phyloP scores from a whole-genome alignment of 1,139 yeast genomes.

The Meyerozyma carpophila region DNA sequence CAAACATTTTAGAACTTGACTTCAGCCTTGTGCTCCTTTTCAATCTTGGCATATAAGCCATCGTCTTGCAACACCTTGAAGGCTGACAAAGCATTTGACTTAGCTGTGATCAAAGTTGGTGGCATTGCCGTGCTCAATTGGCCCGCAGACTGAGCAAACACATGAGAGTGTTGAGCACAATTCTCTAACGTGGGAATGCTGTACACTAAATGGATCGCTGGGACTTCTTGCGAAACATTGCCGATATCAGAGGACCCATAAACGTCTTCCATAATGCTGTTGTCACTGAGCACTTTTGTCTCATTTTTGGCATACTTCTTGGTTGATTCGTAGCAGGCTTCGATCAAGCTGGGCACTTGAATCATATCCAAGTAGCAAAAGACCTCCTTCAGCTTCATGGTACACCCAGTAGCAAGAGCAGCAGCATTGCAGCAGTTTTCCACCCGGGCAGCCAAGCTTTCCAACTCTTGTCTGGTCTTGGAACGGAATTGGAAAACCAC shows the following conservation, averaged over 20 bases:
- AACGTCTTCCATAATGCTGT: conserved; percentile 5
- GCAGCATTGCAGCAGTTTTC: conserved; percentile 13
- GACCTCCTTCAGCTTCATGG: conserved; percentile 7
- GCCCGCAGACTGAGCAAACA: not conserved
- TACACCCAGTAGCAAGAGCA: conserved; percentile 13
- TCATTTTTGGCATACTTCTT: not conserved
- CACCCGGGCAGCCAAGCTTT: conserved; percentile 8
- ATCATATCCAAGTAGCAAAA: conserved; percentile 10
- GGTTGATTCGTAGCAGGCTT: conserved; percentile 6
- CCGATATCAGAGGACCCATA: conserved; percentile 15
- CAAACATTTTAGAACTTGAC: not conserved
- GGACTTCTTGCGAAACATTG: conserved; percentile 12
- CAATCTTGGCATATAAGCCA: not conserved
- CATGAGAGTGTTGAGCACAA: not conserved
- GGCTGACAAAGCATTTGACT: not conserved
- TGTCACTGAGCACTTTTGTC: not conserved
- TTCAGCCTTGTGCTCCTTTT: not conserved
- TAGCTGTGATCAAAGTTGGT: not conserved
- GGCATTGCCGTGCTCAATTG: not conserved
- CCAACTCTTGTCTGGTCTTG: conserved; percentile 8
- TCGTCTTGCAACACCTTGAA: not conserved
- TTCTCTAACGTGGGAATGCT: conserved; percentile 6
- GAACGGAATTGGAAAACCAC: not conserved
- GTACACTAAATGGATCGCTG: conserved; percentile 12
- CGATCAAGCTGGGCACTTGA: conserved; percentile 10